phyloP scores from a whole-genome alignment of 495 filamentous ascomycete species.

The Lepraria neglecta region DNA sequence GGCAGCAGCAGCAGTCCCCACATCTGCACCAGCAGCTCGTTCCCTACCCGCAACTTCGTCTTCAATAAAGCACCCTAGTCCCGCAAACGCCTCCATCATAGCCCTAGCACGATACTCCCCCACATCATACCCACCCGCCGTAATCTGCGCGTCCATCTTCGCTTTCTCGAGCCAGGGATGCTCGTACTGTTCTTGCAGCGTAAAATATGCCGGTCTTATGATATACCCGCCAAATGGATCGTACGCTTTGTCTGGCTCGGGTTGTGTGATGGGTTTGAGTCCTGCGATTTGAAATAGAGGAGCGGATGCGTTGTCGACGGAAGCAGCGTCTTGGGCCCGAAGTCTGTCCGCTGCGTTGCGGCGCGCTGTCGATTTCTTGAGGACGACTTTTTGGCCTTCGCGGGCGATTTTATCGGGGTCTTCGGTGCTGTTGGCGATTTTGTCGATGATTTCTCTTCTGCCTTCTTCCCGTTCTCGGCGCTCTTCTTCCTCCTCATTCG shows the following conservation, averaged over 20 bases:
- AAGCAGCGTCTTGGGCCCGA: constrained; percentile 36
- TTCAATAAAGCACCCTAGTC: constrained; percentile 73
- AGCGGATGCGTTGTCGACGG: constrained; percentile 31
- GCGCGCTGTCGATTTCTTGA: constrained; percentile 58
- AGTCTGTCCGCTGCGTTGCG: constrained; percentile 45
- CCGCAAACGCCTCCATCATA: constrained; percentile 83
- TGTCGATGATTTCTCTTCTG: constrained; percentile 51
- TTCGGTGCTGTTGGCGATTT: constrained; percentile 43
- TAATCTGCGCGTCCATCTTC: constrained; percentile 51
- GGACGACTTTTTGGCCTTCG: constrained; percentile 55
- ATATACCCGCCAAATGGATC: constrained; percentile 80
- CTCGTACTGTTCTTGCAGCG: constrained; percentile 59
- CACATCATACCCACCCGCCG: constrained; percentile 79
- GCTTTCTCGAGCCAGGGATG: constrained; percentile 55
- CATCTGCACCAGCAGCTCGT: constrained; percentile 29
- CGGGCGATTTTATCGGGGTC: constrained; percentile 45
- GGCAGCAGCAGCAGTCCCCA: constrained; percentile 29
- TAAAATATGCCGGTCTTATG: constrained; percentile 61
- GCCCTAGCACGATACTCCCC: constrained; percentile 72
- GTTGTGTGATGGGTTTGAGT: constrained; percentile 57
- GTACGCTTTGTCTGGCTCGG: constrained; percentile 66
- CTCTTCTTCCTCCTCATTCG: constrained; percentile 59
- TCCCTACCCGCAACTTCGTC: constrained; percentile 59
- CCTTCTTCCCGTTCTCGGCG: constrained; percentile 53
- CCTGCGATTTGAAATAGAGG: constrained; percentile 59